phyloP scores from a whole-genome alignment of 257 asterid genomes.

The Verbena officinalis region DNA sequence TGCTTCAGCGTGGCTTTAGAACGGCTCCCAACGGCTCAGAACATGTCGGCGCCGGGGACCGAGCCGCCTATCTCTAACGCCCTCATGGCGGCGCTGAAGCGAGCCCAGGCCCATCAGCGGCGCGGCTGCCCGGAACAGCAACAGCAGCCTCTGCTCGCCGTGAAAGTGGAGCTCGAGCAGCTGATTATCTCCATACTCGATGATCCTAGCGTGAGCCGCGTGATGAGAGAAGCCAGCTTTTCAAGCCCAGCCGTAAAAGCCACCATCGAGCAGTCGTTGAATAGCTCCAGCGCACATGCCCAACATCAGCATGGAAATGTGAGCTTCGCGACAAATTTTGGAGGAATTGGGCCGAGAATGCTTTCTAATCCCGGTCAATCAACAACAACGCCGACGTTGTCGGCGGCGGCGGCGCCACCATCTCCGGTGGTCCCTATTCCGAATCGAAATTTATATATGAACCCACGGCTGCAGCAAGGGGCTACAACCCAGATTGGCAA shows the following conservation, averaged over 20 bases:
- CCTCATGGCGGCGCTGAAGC: conserved; percentile 79
- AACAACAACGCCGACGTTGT: too few species aligned
- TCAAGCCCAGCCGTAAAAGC: conserved; percentile 89
- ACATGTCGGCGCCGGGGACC: conserved; percentile 43
- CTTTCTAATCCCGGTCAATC: conserved; percentile 37
- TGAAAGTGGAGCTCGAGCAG: conserved; percentile 87
- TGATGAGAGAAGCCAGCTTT: conserved; percentile 89
- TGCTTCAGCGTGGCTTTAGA: conserved; percentile 90
- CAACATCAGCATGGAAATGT: conserved; percentile 39
- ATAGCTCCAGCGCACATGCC: conserved; percentile 29
- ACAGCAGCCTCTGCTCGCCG: conserved; percentile 88
- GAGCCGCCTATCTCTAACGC: conserved; percentile 69
- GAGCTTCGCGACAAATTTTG: conserved; percentile 44
- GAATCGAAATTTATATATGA: conserved; percentile 57
- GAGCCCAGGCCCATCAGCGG: conserved; percentile 91
- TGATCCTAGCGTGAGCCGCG: conserved; percentile 89
- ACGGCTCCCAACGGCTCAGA: conserved; percentile 75
- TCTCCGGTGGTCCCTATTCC: conserved; percentile 27
- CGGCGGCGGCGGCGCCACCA: conserved; percentile 26
- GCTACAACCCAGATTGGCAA: conserved; percentile 36
- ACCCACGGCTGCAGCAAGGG: conserved; percentile 61
- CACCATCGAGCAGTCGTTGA: conserved; percentile 69
- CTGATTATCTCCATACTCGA: conserved; percentile 78
- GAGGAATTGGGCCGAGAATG: conserved; percentile 47
- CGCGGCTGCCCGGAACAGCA: conserved; percentile 92